Percentiles rank a stretch among this genome's conserved stretches.
These are phyloP conservation scores for Quercus wislizeni DNA, from an alignment of 306 rosid species.

Conservation along the genomic window DNA sequence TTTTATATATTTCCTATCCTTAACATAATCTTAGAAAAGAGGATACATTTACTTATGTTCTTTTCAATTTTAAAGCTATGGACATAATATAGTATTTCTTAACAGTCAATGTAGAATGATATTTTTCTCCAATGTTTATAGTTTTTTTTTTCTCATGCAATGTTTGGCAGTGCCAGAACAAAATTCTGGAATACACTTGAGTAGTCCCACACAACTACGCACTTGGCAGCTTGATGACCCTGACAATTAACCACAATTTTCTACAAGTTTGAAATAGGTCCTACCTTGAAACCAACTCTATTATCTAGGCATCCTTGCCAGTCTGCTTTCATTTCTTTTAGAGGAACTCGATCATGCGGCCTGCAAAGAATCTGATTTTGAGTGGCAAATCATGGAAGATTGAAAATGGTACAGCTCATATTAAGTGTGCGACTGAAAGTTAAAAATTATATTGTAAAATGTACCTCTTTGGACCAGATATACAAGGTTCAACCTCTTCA, in stretches of 20 bases:
- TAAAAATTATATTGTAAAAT: background rate
- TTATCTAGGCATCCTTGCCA: conserved; percentile 91
- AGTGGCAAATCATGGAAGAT: conserved; percentile 11
- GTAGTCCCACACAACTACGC: background rate
- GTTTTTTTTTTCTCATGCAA: background rate
- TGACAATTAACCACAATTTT: background rate
- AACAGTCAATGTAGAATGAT: background rate
- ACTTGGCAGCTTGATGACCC: background rate
- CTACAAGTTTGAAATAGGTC: conserved; percentile 2
- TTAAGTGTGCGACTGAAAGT: conserved; percentile 16
- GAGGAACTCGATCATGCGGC: conserved; percentile 94
- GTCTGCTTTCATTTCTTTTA: conserved; percentile 90
- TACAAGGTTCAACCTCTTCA: conserved; percentile 82
- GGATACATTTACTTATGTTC: background rate
- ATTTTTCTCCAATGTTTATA: background rate
- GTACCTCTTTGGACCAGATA: conserved; percentile 98
- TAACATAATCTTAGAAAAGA: background rate
- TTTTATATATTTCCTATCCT: background rate
- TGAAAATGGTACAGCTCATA: background rate
- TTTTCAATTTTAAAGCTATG: background rate
- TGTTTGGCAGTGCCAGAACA: background rate
- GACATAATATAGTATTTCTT: background rate
- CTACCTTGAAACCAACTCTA: conserved; percentile 96
- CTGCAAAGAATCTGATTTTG: conserved; percentile 45
- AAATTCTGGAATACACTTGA: background rate